Base-by-base conservation (phyloP, 345 rosid species). In the Passiflora organensis region DNA sequence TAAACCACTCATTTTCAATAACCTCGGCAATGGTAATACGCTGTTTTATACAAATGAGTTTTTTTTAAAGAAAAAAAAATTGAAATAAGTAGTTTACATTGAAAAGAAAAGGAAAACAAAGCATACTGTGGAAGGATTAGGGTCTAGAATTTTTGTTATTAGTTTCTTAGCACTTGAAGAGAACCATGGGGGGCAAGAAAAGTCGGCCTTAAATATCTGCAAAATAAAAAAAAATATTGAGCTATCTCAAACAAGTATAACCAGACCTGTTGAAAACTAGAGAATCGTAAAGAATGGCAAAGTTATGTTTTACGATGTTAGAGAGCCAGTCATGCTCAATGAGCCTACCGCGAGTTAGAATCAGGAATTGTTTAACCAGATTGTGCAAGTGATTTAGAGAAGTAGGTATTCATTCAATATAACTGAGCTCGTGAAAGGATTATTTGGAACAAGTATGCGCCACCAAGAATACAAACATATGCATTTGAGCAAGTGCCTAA, bases 1-100 rank as follows among this genome's bases (percentile, higher is more conserved):
- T 94, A 72, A 94, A 94, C 99, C 99, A 94, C 42, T 89, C 97
- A 72, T 89, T 87, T 76, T 76, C 88, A 66, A 86, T 75, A 71
- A 89, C 77, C 72, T 87, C 95, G 2, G 91, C 76, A 56, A 78
- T 77, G 43, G 86, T 81, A 45, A 93, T 89, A 32, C 97, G 85
- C 97, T 94, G 88, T 76, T 70, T 56, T 43, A 73, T 51, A 59
- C n/a, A 72, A 52, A 59, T 70, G 49, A 57, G 22, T 47, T 49
- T 43, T 36, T 4, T 16, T 61, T 16, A 19, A 13, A 50, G 21
- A 38, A 23, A 28, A 59, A 32, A 25, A 56, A 21, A 58, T 51
- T 34, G 15, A 24, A 51, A 12, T n/a, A 36, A 55, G 51, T 50
- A 22, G 38, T 47, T 22, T 13, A 63, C 17, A 13, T 51, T 56